Conservation (phyloP, 192 early-diverging fungal genomes). For the Entomortierella chlamydospora region DNA sequence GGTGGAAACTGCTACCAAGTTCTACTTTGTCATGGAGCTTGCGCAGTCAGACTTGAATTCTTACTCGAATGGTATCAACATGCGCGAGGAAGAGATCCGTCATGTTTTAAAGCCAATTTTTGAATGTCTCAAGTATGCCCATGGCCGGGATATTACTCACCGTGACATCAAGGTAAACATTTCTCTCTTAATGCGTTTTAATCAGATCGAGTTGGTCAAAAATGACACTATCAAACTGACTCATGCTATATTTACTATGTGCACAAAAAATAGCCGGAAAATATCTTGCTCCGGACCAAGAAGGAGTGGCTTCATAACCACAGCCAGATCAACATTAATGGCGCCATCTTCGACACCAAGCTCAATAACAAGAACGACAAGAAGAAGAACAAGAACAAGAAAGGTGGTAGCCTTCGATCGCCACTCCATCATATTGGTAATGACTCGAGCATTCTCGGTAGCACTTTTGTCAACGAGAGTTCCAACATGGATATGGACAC, state of each 20-base stretch:
- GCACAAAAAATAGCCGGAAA: conserved; percentile 46
- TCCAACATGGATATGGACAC: conserved; percentile 20
- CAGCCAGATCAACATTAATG: not conserved
- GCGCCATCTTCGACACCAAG: not conserved
- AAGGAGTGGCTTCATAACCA: conserved; percentile 36
- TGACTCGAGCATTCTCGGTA: conserved; percentile 26
- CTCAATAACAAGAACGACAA: not conserved
- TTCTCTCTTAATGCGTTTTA: not conserved
- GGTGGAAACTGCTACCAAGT: conserved; percentile 47
- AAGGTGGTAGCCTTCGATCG: not conserved
- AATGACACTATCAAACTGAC: too few relatives aligned
- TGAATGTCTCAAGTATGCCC: conserved; percentile 52
- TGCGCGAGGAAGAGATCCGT: conserved; percentile 53
- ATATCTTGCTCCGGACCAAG: conserved; percentile 33
- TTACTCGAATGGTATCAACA: conserved; percentile 51
- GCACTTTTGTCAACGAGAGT: conserved; percentile 23
- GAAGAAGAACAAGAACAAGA: not conserved
- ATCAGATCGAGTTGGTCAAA: too few relatives aligned
- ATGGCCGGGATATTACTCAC: conserved; percentile 44
- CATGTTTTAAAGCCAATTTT: conserved; percentile 50
- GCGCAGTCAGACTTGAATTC: conserved; percentile 52
- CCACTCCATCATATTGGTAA: conserved; percentile 12
- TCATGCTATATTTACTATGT: not conserved
- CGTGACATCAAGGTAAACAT: conserved; percentile 49
- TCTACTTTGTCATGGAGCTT: conserved; percentile 54